Evolutionary conservation across 768 basidiomycete species (phyloP).

Genomic region (Tubosaeta sp.): DNA sequence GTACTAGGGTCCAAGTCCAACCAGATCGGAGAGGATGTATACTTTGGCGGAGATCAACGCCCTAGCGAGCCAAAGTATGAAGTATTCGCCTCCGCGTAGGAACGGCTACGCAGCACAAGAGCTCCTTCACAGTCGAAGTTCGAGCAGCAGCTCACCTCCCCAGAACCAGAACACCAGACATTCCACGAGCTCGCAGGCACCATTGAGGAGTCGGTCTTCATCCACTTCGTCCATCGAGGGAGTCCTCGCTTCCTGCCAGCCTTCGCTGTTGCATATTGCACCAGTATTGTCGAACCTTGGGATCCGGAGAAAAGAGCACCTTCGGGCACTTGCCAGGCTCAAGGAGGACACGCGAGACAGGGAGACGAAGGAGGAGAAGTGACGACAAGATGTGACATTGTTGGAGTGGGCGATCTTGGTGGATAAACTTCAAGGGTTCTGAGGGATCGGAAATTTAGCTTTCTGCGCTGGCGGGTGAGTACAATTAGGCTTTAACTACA

Average conservation of each 20-base stretch:
- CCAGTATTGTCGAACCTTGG: too few relatives aligned
- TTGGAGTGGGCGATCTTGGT: slow-evolving; percentile 79
- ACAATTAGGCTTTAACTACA: too few relatives aligned
- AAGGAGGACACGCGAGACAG: slow-evolving; percentile 64
- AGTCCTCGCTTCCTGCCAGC: too few relatives aligned
- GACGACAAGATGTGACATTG: slow-evolving; percentile 57
- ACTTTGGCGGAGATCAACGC: too few relatives aligned
- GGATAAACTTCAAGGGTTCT: slow-evolving; percentile 51
- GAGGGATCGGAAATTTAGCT: not conserved
- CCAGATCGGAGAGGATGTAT: slow-evolving; percentile 32
- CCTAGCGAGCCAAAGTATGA: slow-evolving; percentile 27
- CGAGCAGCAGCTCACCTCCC: slow-evolving; percentile 21
- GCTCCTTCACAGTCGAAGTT: slow-evolving; percentile 10
- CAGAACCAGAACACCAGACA: slow-evolving; percentile 12
- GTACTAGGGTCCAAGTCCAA: slow-evolving; percentile 23
- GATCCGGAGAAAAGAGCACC: slow-evolving; percentile 48
- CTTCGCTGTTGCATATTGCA: too few relatives aligned
- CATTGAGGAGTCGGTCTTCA: slow-evolving; percentile 29
- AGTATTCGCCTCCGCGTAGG: slow-evolving; percentile 20
- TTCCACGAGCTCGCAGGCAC: slow-evolving; percentile 7
- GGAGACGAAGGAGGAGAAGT: slow-evolving; percentile 66
- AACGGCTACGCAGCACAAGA: slow-evolving; percentile 11
- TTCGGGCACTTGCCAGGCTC: slow-evolving; percentile 56
- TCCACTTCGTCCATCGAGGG: slow-evolving; percentile 18
- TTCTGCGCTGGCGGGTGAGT: not conserved